A percentile compares a stretch with the other conserved stretches of the same genome.
These are phyloP conservation scores for Omphalea diandra DNA, from an alignment of 441 rosid species.

Conservation along the genomic window DNA sequence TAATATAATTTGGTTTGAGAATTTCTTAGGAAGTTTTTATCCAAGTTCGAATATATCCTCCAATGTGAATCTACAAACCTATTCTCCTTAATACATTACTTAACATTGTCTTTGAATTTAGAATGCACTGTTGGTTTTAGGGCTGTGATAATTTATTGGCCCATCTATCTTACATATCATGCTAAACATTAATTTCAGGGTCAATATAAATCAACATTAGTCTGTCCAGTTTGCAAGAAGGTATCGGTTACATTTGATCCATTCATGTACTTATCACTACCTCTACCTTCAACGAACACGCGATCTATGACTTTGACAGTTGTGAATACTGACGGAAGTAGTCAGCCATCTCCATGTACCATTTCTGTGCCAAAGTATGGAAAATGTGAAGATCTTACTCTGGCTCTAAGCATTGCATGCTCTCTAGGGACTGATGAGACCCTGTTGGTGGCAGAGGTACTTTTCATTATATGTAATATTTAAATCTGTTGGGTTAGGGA, in stretches of 20 bases:
- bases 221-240: constrained; percentile 65
- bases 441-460: constrained; percentile 66
- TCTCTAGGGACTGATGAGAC: constrained; percentile 53
- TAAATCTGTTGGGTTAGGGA: constrained; percentile 17
- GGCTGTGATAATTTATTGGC: not conserved
- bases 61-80: constrained; percentile 4
- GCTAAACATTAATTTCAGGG: constrained; percentile 44
- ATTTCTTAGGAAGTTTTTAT: not conserved
- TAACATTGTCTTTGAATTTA: not conserved
- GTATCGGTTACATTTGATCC: constrained; percentile 75
- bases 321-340: constrained; percentile 46
- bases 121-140: not conserved
- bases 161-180: constrained; percentile 6
- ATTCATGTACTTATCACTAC: constrained; percentile 68
- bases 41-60: not conserved
- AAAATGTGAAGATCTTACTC: constrained; percentile 54
- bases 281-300: constrained; percentile 60
- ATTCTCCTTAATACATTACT: not conserved
- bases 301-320: constrained; percentile 67
- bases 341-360: constrained; percentile 44
- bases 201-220: constrained; percentile 67
- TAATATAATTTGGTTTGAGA: too few species aligned
- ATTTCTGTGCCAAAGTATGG: constrained; percentile 59
- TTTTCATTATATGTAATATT: constrained; percentile 18
- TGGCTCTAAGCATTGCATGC: constrained; percentile 48